Conservation (phyloP, 768 basidiomycete genomes). For the Clathrus columnatus region DNA sequence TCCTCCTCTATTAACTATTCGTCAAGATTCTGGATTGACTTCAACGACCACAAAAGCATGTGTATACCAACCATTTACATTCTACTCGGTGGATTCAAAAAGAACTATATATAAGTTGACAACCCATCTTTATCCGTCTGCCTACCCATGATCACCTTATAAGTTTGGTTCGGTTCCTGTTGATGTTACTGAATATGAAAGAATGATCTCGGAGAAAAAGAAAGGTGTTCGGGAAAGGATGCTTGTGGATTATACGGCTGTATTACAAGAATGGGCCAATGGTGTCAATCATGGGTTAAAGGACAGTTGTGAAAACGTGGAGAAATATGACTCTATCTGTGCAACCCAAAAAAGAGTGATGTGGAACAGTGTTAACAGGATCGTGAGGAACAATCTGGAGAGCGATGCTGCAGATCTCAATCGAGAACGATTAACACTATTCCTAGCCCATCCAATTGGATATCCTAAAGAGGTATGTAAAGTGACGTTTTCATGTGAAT, state of each 20-base stretch:
- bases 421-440: slow-evolving; percentile 49
- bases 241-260: not conserved
- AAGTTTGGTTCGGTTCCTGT: not conserved
- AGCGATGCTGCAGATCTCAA: slow-evolving; percentile 16
- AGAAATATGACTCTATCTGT: too few species aligned
- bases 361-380: slow-evolving; percentile 71
- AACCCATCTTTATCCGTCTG: slow-evolving; percentile 18
- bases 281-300: slow-evolving; percentile 9
- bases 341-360: slow-evolving; percentile 33
- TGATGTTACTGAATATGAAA: not conserved
- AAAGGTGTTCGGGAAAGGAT: not conserved
- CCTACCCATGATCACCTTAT: slow-evolving; percentile 15
- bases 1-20: too few species aligned
- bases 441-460: slow-evolving; percentile 80
- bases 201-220: not conserved
- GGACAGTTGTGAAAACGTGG: slow-evolving; percentile 17
- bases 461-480: slow-evolving; percentile 72
- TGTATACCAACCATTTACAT: too few species aligned
- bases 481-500: not conserved
- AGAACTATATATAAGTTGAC: slow-evolving; percentile 13
- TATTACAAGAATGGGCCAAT: slow-evolving; percentile 1
- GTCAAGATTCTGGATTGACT: too few species aligned
- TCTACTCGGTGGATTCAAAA: too few species aligned
- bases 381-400: slow-evolving; percentile 33
- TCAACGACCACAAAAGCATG: too few species aligned